These are phyloP conservation scores for Coemansia sp. DNA, from an alignment of 192 early-diverging fungal genomes.

Conservation along the genomic window DNA sequence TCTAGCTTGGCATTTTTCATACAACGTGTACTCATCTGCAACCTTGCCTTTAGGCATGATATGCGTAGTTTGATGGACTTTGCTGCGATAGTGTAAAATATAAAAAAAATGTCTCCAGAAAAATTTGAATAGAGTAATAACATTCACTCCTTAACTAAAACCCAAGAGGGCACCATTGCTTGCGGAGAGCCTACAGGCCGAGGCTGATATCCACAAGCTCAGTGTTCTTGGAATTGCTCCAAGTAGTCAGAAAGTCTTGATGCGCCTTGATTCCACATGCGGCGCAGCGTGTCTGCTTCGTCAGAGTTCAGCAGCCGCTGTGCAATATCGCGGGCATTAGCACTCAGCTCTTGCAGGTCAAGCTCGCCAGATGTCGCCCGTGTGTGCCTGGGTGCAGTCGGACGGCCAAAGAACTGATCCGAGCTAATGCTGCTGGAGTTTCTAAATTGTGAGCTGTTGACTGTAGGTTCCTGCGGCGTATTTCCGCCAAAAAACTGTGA, in stretches of 20 bases:
- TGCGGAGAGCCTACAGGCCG: not conserved
- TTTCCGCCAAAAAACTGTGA: constrained; percentile 18
- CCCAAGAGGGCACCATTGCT: not conserved
- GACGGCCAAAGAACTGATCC: constrained; percentile 89
- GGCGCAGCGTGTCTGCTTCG: constrained; percentile 50
- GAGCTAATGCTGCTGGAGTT: constrained; percentile 85
- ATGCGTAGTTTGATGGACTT: too few relatives aligned
- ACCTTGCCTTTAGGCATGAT: too few relatives aligned
- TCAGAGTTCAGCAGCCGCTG: constrained; percentile 51
- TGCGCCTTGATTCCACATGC: constrained; percentile 50
- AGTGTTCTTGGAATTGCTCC: constrained; percentile 48
- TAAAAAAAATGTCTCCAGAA: too few relatives aligned
- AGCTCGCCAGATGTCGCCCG: constrained; percentile 75
- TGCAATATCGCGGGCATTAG: constrained; percentile 52
- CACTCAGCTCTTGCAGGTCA: constrained; percentile 51
- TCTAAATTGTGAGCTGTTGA: constrained; percentile 58
- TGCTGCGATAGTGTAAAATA: too few relatives aligned
- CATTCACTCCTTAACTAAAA: not conserved
- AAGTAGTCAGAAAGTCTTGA: constrained; percentile 45
- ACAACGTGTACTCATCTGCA: too few relatives aligned
- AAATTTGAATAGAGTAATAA: too few relatives aligned
- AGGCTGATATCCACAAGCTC: constrained; percentile 2
- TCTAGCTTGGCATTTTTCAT: not conserved
- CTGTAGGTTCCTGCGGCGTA: constrained; percentile 10
- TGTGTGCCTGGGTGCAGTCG: constrained; percentile 57